Base-by-base conservation (phyloP, 148 eudicot species). In the Pharnaceum exiguum region DNA sequence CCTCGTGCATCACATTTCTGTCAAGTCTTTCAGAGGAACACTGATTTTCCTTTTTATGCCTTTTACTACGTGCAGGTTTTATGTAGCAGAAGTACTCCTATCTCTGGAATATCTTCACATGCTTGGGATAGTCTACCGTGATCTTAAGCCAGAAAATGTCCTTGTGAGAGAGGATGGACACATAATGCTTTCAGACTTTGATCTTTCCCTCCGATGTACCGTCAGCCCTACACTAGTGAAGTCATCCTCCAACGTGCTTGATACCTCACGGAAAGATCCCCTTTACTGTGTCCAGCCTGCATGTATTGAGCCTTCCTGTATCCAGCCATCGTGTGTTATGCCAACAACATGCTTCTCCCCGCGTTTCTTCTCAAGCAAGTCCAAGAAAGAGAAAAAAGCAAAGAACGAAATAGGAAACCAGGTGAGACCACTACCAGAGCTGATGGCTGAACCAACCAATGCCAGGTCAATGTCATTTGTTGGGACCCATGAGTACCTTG, bases 161-260 rank as follows among this genome's bases (percentile, higher is more conserved):
- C 79, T 82, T 18, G 87, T 85, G 31, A 72, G 93, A 65, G 87
- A 85, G 39, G 87, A 85, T 33, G 93, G 87, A 23, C 93, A 85
- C 55, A 81, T 85, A 51, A 85, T 85, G 91, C 84, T 85, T 17
- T 79, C 87, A 9, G 91, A 85, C 60, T 84, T 84, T 55, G 91
- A 85, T 36, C 82, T 81, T 51, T 81, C 87, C 8, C 87, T 84
- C 21, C 85, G 86, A n/a, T 82, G 91, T 60, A 27, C 67, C 7
- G 84, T 85, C 12, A 82, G 81, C 59, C 82, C 87, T 9, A 82
- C 88, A 39, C 69, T 85, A 10, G 73, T 82, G 30, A 79, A 68
- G 70, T 26, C 72, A 24, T 74, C 85, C 21, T 75, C 71, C 21
- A 46, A 57, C 7, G 78, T 66, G 29, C 55, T 67, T 0, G 79